Base-by-base conservation (phyloP, 2,329 filamentous ascomycete genomes). In the Chrysosporium queenslandicum region DNA sequence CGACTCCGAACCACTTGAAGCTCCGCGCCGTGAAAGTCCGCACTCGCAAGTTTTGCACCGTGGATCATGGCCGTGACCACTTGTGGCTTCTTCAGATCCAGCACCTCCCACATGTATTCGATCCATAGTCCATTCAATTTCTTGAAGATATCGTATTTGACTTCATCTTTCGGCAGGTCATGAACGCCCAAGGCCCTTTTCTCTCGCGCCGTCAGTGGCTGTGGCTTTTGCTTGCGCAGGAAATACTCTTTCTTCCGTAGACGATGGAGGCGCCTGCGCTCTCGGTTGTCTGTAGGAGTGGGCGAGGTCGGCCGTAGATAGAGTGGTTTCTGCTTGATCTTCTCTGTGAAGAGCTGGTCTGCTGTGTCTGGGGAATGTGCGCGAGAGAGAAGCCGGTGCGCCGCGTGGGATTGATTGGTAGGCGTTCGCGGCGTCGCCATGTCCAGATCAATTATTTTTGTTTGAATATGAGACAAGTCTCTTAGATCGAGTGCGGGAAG, bases 1-100 rank as follows among this genome's bases (percentile, higher is more conserved):
- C 79, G 72, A 66, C 89, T 92, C 60, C 90, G 73, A 52, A 91
- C 85, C 20, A 97, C 87, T 70, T 89, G 82, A 18, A 96, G 67
- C 59, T 82, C 74, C 14, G 91, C 90, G 1, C 92, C 92, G 66
- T 97, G 90, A 62, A 89, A 91, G 69, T 98, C 92, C 1, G 90
- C 91, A 53, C 84, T 87, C 41, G 80, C 82, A 30, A 98, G 72
- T 67, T 92, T 86, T 49, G 64, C 66, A 18, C 73, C 73, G 57
- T 71, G 68, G 39, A 62, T 62, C 34, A 63, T 56, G 3, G 85
- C 85, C 4, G 83, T 86, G 2, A 83, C 77, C 37, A 56, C 48
- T 29, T 40, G 50, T 59, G 60, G 58, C 27, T 59, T 65, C 55
- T 79, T 77, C 52, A 79, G 64, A 4, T 84, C 85, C 1, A 97